phyloP scores from a whole-genome alignment of 1,139 yeast species.

The Scheffersomyces cryptocercus region DNA sequence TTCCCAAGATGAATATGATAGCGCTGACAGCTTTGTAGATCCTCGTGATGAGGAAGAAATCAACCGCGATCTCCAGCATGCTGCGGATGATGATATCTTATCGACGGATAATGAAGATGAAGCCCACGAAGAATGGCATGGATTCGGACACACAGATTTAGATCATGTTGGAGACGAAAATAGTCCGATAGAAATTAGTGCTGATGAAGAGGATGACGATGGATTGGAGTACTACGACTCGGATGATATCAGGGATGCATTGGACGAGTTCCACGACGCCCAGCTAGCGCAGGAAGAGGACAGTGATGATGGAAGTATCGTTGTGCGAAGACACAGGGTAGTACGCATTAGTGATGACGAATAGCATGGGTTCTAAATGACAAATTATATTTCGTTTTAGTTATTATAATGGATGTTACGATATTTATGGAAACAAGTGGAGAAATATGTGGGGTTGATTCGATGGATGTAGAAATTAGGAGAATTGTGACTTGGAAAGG shows the following conservation, averaged over 20 bases:
- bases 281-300: conserved; percentile 13
- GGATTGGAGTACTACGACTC: conserved; percentile 10
- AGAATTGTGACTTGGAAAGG: too few relatives aligned
- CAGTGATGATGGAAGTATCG: not conserved
- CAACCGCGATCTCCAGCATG: conserved; percentile 9
- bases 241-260: conserved; percentile 15
- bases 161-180: conserved; percentile 3
- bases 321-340: conserved; percentile 2
- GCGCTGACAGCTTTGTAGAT: conserved; percentile 26
- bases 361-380: not conserved
- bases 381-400: too few relatives aligned
- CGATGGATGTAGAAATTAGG: too few relatives aligned
- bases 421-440: too few relatives aligned
- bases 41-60: conserved; percentile 16
- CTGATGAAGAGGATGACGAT: conserved; percentile 16
- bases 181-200: conserved; percentile 11
- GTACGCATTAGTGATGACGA: conserved; percentile 16
- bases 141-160: conserved; percentile 8
- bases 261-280: conserved; percentile 17
- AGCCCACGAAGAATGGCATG: conserved; percentile 12
- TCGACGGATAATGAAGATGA: conserved; percentile 5
- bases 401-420: too few relatives aligned
- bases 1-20: conserved; percentile 18
- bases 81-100: conserved; percentile 9
- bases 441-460: too few relatives aligned